Percentiles rank a stretch among this genome's conserved stretches.
These are phyloP conservation scores for Phytophthora syringae DNA, from an alignment of 352 stramenopile species.

Conservation along the genomic window DNA sequence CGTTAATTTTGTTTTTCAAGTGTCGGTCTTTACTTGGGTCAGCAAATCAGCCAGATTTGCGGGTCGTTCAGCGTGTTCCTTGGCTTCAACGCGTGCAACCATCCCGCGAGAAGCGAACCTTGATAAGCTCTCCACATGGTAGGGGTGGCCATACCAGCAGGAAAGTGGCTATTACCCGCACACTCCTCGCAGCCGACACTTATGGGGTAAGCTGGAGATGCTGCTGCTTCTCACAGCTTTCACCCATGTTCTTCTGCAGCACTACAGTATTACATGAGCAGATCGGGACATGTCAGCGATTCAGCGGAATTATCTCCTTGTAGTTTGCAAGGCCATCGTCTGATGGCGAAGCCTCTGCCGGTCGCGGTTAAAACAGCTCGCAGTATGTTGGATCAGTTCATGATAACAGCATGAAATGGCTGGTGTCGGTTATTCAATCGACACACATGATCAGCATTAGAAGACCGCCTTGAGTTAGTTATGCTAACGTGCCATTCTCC, in stretches of 20 bases:
- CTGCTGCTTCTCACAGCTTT: neutral
- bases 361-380: too few species aligned
- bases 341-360: too few species aligned
- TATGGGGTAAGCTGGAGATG: conserved; percentile 6
- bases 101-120: conserved; percentile 4
- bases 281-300: neutral
- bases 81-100: conserved; percentile 12
- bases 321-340: neutral
- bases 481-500: too few species aligned
- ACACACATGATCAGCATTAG: too few species aligned
- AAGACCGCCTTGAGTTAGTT: too few species aligned
- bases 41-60: conserved; percentile 7
- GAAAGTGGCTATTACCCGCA: conserved; percentile 6
- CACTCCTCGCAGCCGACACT: conserved; percentile 10
- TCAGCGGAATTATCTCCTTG: too few species aligned
- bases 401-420: too few species aligned
- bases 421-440: too few species aligned
- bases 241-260: neutral
- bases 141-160: neutral
- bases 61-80: conserved; percentile 19
- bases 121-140: neutral
- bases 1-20: conserved; percentile 10
- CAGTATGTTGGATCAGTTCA: too few species aligned
- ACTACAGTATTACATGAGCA: neutral
- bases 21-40: conserved; percentile 6